phyloP scores from a whole-genome alignment of 805 yeast species.

The Hyphopichia homilentoma region DNA sequence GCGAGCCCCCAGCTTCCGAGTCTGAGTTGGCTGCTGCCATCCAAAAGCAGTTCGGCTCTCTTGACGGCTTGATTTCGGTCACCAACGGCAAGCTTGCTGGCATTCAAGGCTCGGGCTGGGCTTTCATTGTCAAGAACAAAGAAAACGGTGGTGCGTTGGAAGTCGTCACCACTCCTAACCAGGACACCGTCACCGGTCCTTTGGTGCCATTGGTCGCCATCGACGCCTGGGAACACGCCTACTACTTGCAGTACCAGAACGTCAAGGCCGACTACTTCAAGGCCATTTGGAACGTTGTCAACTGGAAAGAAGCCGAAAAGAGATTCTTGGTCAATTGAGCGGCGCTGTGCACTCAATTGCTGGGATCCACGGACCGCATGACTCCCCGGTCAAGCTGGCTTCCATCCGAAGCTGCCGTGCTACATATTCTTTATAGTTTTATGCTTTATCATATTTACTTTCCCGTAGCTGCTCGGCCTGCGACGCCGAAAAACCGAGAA shows the following conservation, averaged over 20 bases:
- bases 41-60: constrained; percentile 60
- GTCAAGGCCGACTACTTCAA: constrained; percentile 89
- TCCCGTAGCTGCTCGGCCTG: too few species aligned
- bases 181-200: constrained; percentile 75
- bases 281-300: constrained; percentile 91
- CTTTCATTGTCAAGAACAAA: constrained; percentile 79
- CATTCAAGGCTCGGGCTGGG: constrained; percentile 95
- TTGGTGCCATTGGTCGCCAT: constrained; percentile 78
- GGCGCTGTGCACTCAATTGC: too few species aligned
- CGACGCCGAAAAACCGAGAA: too few species aligned
- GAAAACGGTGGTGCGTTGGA: constrained; percentile 67
- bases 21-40: constrained; percentile 61
- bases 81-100: constrained; percentile 70
- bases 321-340: constrained; percentile 40
- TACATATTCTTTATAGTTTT: too few species aligned
- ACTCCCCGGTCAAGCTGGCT: too few species aligned
- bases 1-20: constrained; percentile 47
- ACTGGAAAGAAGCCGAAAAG: constrained; percentile 87
- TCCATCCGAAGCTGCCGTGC: too few species aligned
- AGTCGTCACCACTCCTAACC: constrained; percentile 78
- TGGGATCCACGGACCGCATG: too few species aligned
- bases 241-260: constrained; percentile 89
- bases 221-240: constrained; percentile 97
- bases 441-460: too few species aligned
- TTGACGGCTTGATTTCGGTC: constrained; percentile 60